Evolutionary conservation across 129 eudicot species (phyloP), one percentile per base, ranked within the genome.

Genomic region (Arctium minus): DNA sequence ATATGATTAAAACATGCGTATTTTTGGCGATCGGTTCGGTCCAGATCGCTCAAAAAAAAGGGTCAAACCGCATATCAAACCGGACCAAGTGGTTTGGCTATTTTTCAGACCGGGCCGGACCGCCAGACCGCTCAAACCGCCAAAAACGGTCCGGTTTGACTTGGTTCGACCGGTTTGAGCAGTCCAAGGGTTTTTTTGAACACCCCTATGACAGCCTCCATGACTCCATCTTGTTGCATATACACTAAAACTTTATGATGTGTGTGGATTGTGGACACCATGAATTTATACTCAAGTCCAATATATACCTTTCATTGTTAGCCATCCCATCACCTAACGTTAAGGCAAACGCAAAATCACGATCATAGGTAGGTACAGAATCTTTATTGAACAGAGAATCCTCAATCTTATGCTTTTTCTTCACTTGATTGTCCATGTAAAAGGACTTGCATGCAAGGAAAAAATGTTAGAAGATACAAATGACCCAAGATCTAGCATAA

Each of bases 291-390:
- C 33, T 65, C 33, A 65, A 22, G 33, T 22, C 53, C 2, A 17
- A 75, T 15, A 64, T 29, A 29, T 86, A 92, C 97, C 93, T 85
- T 42, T 88, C 91, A 73, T 82, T 70, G 77, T 88, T 81, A 80
- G 82, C 81, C 65, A 90, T 68, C 64, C 86, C 94, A 67, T 89
- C 92, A 68, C 37, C 60, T 6, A 89, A 87, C 12, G 75, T 68
- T 81, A 86, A 73, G 37, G 88, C 92, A 82, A 85, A 79, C 18
- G 90, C 78, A 53, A 71, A 90, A 72, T 88, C 93, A 78, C 98
- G 94, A 70, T 92, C 92, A 85, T 94, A 94, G 74, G 87, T 84
- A 42, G 98, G 95, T 75, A 87, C 91, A 33, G 88, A 81, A 30
- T 86, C 82, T 75, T 88, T 85, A 77, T 90, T 89, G 83, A 88